These are phyloP conservation scores for Colletotrichum tofieldiae DNA, from an alignment of 2,329 filamentous ascomycete genomes.

Conservation along the genomic window DNA sequence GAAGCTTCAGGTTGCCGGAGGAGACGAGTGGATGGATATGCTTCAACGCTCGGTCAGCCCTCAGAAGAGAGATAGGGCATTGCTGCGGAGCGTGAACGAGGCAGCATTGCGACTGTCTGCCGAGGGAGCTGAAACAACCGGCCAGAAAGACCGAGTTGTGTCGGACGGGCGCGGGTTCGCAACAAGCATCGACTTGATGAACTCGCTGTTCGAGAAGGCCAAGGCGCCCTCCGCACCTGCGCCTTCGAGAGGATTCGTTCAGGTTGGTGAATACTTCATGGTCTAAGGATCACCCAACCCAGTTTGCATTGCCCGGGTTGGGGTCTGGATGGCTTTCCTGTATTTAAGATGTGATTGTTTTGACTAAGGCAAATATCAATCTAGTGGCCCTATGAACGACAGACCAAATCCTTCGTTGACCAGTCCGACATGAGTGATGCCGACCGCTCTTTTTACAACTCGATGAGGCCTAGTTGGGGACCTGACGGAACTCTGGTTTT, in stretches of 20 bases:
- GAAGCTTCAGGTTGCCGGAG: conserved; percentile 74
- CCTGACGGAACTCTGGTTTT: conserved; percentile 82
- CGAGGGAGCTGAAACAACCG: conserved; percentile 54
- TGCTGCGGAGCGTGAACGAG: conserved; percentile 75
- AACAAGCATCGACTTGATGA: conserved; percentile 96
- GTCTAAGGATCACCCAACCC: conserved; percentile 35
- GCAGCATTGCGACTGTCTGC: conserved; percentile 49
- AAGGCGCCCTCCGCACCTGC: conserved; percentile 68
- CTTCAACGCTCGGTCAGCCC: conserved; percentile 95
- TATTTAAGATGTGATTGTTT: conserved; percentile 52
- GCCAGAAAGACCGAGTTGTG: conserved; percentile 52
- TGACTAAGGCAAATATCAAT: conserved; percentile 58
- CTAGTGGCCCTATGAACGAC: conserved; percentile 91
- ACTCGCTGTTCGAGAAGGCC: conserved; percentile 87
- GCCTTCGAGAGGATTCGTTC: conserved; percentile 78
- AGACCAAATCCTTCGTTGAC: conserved; percentile 77
- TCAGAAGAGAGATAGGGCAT: conserved; percentile 88
- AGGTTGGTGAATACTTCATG: conserved; percentile 82
- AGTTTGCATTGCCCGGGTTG: neutral
- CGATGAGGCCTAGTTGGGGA: conserved; percentile 85
- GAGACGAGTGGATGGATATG: conserved; percentile 94
- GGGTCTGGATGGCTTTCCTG: conserved; percentile 44
- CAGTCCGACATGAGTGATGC: conserved; percentile 72
- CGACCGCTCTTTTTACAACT: conserved; percentile 80
- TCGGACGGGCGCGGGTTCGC: conserved; percentile 78